phyloP scores from a whole-genome alignment of 106 monocot species.

The Dioscorea alata region DNA sequence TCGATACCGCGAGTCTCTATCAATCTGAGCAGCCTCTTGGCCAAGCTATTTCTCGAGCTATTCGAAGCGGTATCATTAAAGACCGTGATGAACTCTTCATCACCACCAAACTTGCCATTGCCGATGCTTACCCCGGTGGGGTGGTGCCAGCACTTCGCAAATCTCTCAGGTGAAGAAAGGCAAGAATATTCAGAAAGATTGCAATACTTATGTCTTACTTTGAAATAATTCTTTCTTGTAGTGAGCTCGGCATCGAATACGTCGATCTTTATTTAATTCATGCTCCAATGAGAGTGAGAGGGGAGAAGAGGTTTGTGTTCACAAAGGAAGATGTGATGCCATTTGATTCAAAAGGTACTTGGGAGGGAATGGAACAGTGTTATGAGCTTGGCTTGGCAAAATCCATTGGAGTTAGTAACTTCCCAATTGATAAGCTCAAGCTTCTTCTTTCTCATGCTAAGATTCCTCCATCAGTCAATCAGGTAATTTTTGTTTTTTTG shows the following conservation, averaged over 20 bases:
- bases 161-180: constrained; percentile 2
- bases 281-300: constrained; percentile 11
- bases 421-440: constrained; percentile 6
- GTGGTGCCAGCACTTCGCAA: constrained; percentile 3
- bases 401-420: constrained; percentile 15
- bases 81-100: constrained; percentile 18
- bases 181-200: too few species aligned
- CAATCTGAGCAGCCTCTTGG: constrained; percentile 10
- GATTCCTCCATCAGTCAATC: constrained; percentile 12
- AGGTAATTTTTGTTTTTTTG: too few species aligned
- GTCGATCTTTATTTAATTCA: constrained; percentile 14
- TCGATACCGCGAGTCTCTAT: constrained; percentile 19
- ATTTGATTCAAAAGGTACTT: constrained; percentile 1
- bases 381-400: constrained; percentile 1
- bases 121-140: not conserved
- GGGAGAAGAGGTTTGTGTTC: not conserved
- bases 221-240: not conserved
- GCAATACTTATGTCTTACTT: not conserved
- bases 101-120: constrained; percentile 17
- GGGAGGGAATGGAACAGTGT: constrained; percentile 14
- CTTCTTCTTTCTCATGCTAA: not conserved
- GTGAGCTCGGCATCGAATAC: constrained; percentile 3
- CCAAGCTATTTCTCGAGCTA: constrained; percentile 9
- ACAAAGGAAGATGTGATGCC: not conserved
- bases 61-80: constrained; percentile 1